Percentiles rank a stretch among this genome's conserved stretches.
Evolutionary conservation across 23 red algal species (phyloP).

Genomic region (Agarophyton chilense): DNA sequence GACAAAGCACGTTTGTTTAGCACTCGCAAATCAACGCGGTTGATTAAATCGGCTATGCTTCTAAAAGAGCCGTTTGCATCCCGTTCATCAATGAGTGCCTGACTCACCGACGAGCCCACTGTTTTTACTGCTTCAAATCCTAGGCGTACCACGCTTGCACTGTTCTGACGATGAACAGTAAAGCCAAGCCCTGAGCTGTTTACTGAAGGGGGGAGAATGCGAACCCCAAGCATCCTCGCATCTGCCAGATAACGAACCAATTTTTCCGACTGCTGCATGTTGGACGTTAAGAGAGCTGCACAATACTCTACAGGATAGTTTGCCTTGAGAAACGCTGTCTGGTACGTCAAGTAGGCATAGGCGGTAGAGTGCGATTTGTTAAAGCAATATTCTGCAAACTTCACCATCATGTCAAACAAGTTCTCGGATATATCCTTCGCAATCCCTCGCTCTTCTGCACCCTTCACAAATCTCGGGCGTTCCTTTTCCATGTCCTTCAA

Average conservation of each 20-base stretch:
- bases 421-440: constrained; percentile 41
- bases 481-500: constrained; percentile 90
- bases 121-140: constrained; percentile 93
- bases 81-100: constrained; percentile 73
- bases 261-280: constrained; percentile 74
- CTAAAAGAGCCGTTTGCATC: constrained; percentile 60
- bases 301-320: constrained; percentile 93
- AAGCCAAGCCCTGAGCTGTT: constrained; percentile 78
- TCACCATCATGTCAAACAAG: constrained; percentile 87
- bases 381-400: constrained; percentile 99
- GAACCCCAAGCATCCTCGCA: constrained; percentile 47
- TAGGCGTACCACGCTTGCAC: constrained; percentile 45
- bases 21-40: constrained; percentile 69
- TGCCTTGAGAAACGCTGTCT: constrained; percentile 94
- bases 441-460: constrained; percentile 63
- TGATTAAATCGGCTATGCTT: constrained; percentile 74
- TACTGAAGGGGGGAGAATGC: constrained; percentile 67
- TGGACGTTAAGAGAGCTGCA: constrained; percentile 75
- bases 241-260: constrained; percentile 79
- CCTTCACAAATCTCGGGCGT: constrained; percentile 72
- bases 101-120: constrained; percentile 73
- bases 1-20: constrained; percentile 85
- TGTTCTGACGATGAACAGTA: constrained; percentile 40
- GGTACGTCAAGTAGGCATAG: constrained; percentile 92
- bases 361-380: constrained; percentile 98